A percentile compares a stretch with the other conserved stretches of the same genome.
phyloP scores from a whole-genome alignment of 1,139 yeast species.

The Kurtzmaniella quercitrusa region DNA sequence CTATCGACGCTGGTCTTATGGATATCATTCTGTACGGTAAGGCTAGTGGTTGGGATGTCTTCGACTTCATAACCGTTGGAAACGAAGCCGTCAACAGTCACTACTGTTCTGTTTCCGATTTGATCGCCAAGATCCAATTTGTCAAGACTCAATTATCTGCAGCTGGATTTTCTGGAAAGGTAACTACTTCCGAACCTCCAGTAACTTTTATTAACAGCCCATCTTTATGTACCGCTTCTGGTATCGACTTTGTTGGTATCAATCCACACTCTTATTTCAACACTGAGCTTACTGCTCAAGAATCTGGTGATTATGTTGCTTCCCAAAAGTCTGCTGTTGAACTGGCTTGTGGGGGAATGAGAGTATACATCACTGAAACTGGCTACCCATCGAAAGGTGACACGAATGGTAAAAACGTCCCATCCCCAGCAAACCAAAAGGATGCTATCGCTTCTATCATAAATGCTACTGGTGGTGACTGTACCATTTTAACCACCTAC shows the following conservation, averaged over 20 bases:
- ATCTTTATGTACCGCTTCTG: conserved; percentile 60
- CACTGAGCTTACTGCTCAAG: conserved; percentile 50
- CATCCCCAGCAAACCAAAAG: conserved; percentile 63
- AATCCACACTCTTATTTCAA: conserved; percentile 88
- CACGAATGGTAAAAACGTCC: conserved; percentile 69
- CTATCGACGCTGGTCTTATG: conserved; percentile 57
- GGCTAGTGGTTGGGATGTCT: conserved; percentile 60
- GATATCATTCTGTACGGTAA: conserved; percentile 51
- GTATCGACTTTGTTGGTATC: conserved; percentile 74
- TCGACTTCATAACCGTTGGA: conserved; percentile 75
- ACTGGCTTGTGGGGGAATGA: conserved; percentile 47
- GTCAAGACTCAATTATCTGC: conserved; percentile 53
- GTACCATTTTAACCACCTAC: conserved; percentile 69
- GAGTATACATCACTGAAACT: conserved; percentile 68
- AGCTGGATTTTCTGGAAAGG: conserved; percentile 75
- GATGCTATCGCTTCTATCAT: conserved; percentile 63
- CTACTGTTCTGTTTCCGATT: conserved; percentile 52
- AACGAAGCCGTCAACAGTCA: conserved; percentile 77
- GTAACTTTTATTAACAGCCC: conserved; percentile 63
- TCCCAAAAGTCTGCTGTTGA: conserved; percentile 55
- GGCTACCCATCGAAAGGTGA: conserved; percentile 82
- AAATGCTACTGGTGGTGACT: conserved; percentile 51
- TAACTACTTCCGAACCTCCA: conserved; percentile 89
- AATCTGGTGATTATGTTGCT: conserved; percentile 69
- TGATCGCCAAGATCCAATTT: conserved; percentile 56